Percentiles rank a stretch among this genome's conserved stretches.
These are phyloP conservation scores for Diutina mesorugosa DNA, from an alignment of 1,139 yeast species.

Conservation along the genomic window DNA sequence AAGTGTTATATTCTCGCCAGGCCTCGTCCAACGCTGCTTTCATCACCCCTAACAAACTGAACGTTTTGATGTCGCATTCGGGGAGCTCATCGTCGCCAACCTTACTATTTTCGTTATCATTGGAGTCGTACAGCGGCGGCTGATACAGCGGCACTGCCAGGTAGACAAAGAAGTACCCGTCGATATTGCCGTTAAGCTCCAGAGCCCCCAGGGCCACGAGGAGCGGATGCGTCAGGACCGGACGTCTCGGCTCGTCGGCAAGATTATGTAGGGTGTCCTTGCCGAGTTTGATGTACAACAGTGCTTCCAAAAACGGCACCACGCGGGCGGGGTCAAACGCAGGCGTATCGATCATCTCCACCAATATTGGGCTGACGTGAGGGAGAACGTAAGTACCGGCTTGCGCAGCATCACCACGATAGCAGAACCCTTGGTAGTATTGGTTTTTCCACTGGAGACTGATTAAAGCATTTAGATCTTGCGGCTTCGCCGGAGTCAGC, in stretches of 20 bases:
- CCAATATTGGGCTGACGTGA: constrained; percentile 35
- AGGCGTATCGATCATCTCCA: constrained; percentile 65
- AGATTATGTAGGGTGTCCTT: constrained; percentile 45
- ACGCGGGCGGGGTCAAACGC: constrained; percentile 50
- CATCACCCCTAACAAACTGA: constrained; percentile 33
- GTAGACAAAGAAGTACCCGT: constrained; percentile 59
- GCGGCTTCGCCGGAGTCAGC: neutral
- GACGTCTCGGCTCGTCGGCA: constrained; percentile 52
- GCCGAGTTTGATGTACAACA: constrained; percentile 48
- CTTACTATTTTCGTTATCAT: neutral
- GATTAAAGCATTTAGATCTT: neutral
- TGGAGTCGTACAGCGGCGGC: constrained; percentile 37
- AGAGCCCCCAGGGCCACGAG: constrained; percentile 70
- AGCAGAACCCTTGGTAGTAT: constrained; percentile 3
- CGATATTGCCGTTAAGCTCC: constrained; percentile 60
- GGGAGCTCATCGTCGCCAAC: neutral
- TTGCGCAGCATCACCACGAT: constrained; percentile 6
- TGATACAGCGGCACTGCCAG: constrained; percentile 48
- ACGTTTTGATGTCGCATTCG: constrained; percentile 18
- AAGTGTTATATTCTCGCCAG: constrained; percentile 54
- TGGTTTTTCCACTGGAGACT: neutral
- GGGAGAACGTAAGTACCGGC: constrained; percentile 9
- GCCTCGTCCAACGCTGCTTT: constrained; percentile 53
- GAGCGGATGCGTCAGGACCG: constrained; percentile 53
- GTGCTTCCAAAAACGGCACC: constrained; percentile 65